Percentiles rank a stretch among this genome's conserved stretches.
These are phyloP conservation scores for Backusella mclennaniae DNA, from an alignment of 192 early-diverging fungal species.

Conservation along the genomic window DNA sequence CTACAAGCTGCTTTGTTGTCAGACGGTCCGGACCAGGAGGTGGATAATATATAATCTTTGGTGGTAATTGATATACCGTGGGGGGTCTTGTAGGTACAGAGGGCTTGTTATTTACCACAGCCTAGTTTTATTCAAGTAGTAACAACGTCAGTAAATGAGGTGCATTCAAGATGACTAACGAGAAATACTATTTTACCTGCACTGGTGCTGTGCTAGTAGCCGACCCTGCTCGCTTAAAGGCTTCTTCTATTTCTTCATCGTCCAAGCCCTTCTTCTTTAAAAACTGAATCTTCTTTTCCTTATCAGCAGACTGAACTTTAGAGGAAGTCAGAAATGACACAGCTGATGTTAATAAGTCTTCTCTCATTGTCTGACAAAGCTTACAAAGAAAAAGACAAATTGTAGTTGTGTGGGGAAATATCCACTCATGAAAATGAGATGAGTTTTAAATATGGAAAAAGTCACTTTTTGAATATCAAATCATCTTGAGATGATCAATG, in stretches of 20 bases:
- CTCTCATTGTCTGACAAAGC: constrained; percentile 28
- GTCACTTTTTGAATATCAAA: background rate
- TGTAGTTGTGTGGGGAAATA: background rate
- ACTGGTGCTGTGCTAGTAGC: background rate
- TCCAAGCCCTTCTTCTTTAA: constrained; percentile 75
- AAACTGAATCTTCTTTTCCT: constrained; percentile 72
- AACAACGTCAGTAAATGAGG: background rate
- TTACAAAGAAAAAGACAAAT: background rate
- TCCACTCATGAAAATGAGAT: background rate
- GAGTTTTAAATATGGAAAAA: background rate
- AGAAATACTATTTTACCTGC: background rate
- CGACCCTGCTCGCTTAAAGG: constrained; percentile 38
- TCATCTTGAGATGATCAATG: background rate
- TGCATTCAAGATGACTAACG: background rate
- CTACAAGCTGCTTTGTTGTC: constrained; percentile 14
- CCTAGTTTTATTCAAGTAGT: background rate
- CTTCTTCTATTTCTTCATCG: constrained; percentile 65
- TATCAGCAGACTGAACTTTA: constrained; percentile 65
- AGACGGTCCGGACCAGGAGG: constrained; percentile 6
- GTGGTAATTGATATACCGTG: constrained; percentile 8
- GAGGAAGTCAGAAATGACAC: constrained; percentile 69
- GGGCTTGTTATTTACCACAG: background rate
- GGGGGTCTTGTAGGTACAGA: constrained; percentile 1
- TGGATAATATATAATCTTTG: constrained; percentile 22
- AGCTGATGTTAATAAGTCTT: constrained; percentile 54